Conservation (phyloP, 2,329 filamentous ascomycete genomes). For the Paecilomyces niveus region DNA sequence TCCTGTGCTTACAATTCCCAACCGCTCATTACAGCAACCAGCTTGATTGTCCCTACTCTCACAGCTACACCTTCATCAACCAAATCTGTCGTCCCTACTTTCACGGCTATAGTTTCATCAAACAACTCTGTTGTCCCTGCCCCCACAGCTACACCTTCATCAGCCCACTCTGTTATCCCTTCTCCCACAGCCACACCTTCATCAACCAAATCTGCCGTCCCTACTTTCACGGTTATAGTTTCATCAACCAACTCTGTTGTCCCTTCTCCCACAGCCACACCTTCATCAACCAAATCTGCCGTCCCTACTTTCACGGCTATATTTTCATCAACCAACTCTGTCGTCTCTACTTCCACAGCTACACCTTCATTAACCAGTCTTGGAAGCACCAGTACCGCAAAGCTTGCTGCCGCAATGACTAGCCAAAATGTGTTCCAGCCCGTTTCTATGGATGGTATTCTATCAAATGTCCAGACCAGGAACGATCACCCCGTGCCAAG, state of each 20-base stretch:
- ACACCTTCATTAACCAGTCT: neutral
- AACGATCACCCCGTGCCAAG: slow-evolving; percentile 37
- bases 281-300: neutral
- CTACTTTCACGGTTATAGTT: neutral
- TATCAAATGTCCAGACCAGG: slow-evolving; percentile 29
- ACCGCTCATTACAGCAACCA: neutral
- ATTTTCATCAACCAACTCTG: no score
- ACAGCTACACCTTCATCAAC: neutral
- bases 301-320: no score
- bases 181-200: neutral
- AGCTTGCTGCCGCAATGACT: slow-evolving; percentile 16
- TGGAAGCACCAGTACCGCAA: neutral
- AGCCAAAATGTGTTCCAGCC: slow-evolving; percentile 38
- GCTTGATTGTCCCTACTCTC: neutral
- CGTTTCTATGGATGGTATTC: slow-evolving; percentile 30
- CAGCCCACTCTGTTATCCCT: no score
- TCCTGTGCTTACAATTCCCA: neutral
- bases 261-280: neutral
- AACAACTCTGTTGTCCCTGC: neutral
- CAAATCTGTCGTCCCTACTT: no score
- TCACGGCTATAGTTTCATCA: neutral
- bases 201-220: no score
- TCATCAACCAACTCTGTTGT: no score
- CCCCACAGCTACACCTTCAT: no score
- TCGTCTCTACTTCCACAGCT: neutral